Evolutionary conservation across 352 stramenopile genomes (phyloP).

Genomic region (Phytopythium vexans): DNA sequence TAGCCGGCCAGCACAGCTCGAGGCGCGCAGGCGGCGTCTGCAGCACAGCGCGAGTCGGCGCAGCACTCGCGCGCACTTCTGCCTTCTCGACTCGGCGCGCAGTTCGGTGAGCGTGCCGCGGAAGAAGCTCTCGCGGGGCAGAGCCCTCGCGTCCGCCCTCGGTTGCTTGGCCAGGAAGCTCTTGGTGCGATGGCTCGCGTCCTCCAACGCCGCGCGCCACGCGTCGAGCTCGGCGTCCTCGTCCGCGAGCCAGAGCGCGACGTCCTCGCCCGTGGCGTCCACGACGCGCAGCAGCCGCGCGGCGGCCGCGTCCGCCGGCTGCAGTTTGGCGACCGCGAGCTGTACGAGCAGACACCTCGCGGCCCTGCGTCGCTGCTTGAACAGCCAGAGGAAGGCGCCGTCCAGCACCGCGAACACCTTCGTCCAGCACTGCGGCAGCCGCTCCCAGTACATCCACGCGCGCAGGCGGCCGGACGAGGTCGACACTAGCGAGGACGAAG

Average conservation of each 20-base stretch:
- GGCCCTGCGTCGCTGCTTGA: slow-evolving; percentile 31
- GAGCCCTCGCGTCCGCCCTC: slow-evolving; percentile 24
- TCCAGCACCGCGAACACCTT: slow-evolving; percentile 61
- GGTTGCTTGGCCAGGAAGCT: slow-evolving; percentile 34
- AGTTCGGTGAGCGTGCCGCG: slow-evolving; percentile 45
- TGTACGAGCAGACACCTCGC: slow-evolving; percentile 37
- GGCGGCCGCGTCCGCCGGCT: slow-evolving; percentile 20
- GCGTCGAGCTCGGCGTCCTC: slow-evolving; percentile 12
- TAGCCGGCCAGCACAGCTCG: too few species aligned
- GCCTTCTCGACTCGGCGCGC: slow-evolving; percentile 30
- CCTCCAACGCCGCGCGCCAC: slow-evolving; percentile 34
- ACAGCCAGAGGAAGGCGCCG: slow-evolving; percentile 54
- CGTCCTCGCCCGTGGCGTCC: slow-evolving; percentile 43
- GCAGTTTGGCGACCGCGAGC: slow-evolving; percentile 37
- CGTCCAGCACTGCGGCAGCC: slow-evolving; percentile 57
- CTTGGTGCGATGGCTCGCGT: slow-evolving; percentile 30
- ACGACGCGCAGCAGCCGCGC: slow-evolving; percentile 32
- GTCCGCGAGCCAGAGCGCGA: slow-evolving; percentile 40
- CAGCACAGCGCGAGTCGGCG: slow-evolving; percentile 16
- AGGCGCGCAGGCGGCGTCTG: slow-evolving; percentile 7
- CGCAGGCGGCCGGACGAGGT: background rate
- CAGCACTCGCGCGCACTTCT: slow-evolving; percentile 29
- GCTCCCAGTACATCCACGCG: slow-evolving; percentile 70
- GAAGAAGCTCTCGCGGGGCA: slow-evolving; percentile 42
- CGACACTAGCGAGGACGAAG: background rate